Evolutionary conservation across 2,329 filamentous ascomycete genomes (phyloP).

Genomic region (Alternaria conjuncta): DNA sequence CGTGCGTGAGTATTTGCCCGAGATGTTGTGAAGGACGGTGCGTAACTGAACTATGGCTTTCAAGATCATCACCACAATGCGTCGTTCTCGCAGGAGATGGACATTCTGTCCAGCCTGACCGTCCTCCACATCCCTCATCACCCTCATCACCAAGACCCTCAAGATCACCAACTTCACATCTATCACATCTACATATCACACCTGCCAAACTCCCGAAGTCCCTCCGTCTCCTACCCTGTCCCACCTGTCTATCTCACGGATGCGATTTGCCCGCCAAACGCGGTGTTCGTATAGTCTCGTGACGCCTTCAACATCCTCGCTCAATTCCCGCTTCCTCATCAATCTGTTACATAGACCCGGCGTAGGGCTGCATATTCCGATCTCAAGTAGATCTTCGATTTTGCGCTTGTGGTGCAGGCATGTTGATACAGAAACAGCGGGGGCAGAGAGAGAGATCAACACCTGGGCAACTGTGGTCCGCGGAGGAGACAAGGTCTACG

Average conservation of each 20-base stretch:
- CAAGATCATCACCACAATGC: too few relatives aligned
- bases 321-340: not conserved
- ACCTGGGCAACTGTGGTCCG: too few relatives aligned
- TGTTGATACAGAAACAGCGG: not conserved
- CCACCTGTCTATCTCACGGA: not conserved
- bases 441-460: not conserved
- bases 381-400: not conserved
- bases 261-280: not conserved
- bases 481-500: not conserved
- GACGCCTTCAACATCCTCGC: not conserved
- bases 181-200: not conserved
- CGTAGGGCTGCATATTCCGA: not conserved
- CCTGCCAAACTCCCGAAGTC: not conserved
- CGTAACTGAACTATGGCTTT: too few relatives aligned
- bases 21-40: not conserved
- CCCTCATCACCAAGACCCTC: too few relatives aligned
- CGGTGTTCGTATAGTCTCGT: not conserved
- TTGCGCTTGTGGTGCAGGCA: not conserved
- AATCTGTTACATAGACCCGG: not conserved
- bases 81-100: too few relatives aligned
- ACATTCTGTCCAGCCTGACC: too few relatives aligned
- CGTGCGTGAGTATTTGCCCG: not conserved
- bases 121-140: not conserved
- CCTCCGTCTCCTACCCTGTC: too few relatives aligned
- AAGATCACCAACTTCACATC: not conserved